A percentile compares a stretch with the other conserved stretches of the same genome.
phyloP scores from a whole-genome alignment of 352 stramenopile species.

The Globisporangium polare region DNA sequence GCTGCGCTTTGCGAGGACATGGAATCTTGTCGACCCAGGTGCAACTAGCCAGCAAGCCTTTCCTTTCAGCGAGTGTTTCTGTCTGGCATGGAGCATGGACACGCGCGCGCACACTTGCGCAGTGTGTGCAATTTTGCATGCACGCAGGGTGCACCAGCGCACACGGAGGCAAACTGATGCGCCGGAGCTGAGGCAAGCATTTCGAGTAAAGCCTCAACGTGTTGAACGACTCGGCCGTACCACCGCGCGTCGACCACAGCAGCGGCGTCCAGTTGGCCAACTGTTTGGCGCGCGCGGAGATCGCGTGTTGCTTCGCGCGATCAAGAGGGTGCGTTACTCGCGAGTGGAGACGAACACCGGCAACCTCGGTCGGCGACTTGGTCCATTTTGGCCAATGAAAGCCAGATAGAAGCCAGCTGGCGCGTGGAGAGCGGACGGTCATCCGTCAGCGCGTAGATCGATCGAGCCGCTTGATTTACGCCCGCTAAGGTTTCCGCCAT shows the following conservation, averaged over 20 bases:
- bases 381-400: background rate
- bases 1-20: too few species aligned
- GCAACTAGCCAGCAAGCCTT: too few species aligned
- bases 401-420: background rate
- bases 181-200: background rate
- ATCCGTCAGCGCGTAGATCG: background rate
- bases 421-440: background rate
- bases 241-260: conserved; percentile 5
- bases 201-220: background rate
- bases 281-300: background rate
- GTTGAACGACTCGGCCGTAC: background rate
- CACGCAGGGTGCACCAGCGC: background rate
- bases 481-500: conserved; percentile 4
- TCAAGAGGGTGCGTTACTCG: background rate
- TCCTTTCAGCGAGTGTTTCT: too few species aligned
- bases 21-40: too few species aligned
- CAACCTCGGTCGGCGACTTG: too few species aligned
- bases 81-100: too few species aligned
- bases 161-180: too few species aligned
- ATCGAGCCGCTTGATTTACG: conserved; percentile 2
- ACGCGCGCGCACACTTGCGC: too few species aligned
- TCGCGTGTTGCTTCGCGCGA: background rate
- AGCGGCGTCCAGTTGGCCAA: background rate
- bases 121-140: background rate
- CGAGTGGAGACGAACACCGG: background rate